Evolutionary conservation across 2,329 filamentous ascomycete species (phyloP), one percentile per base, ranked within the genome.

Genomic region (Fulvia fulva): DNA sequence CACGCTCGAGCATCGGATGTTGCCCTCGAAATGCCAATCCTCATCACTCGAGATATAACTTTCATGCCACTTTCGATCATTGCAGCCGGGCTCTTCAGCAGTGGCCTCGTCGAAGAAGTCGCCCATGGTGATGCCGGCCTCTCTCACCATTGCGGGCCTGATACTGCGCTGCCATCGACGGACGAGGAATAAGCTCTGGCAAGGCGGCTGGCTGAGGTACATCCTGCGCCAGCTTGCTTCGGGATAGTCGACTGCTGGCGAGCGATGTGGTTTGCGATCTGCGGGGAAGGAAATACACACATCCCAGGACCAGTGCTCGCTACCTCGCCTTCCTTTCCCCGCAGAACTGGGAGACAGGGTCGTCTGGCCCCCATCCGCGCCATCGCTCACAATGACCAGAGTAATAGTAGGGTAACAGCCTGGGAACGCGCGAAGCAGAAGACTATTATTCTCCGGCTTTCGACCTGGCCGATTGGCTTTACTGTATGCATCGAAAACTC

Each of bases 21-120:
- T 68, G 9, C 71, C 71, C 54, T 73, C 71, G 54, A 74, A 71
- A 56, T 74, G 71, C 71, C 71, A 74, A 54, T 73, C 71, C 2
- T 64, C 53, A 63, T 73, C 71, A 30, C 63, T 68, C 8, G 62
- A 65, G 44, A 73, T 67, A 32, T 67, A 72, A 30, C 66, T 64
- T 44, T 64, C 53, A 53, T 70, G 70, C 71, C 71, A 74, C 22
- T 56, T 51, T 37, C 60, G 51, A 44, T 65, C 62, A 56, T 64
- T 57, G 26, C 50, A 56, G 8, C 45, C 50, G 3, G 62, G 62
- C 37, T 51, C 53, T 32, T 59, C 61, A 32, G 63, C 59, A 23
- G 63, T 66, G 9, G 64, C 66, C 56, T 67, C 63, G 7, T 67
- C 64, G 2, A 70, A 61, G 32, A 73, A 67, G 26, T 68, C 64